phyloP scores from a whole-genome alignment of 2,329 filamentous ascomycete species.

The Colletotrichum sp. region DNA sequence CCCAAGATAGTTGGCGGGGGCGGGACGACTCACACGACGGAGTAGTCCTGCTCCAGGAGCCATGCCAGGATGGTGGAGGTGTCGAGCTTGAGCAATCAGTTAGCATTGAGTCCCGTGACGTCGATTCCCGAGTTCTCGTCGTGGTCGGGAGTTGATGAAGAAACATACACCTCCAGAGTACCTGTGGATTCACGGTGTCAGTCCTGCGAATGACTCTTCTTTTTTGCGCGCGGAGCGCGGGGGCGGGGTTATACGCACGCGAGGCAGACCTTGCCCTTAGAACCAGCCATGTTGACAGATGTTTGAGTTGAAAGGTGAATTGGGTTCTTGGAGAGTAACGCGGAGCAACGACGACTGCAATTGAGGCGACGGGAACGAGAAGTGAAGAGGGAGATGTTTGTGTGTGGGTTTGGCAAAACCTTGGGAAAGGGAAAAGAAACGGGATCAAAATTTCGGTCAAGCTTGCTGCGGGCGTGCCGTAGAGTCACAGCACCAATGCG shows the following conservation, averaged over 20 bases:
- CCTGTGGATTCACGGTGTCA: background rate
- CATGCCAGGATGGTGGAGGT: constrained; percentile 20
- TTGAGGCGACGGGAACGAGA: background rate
- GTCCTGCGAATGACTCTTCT: background rate
- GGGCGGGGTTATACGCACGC: constrained; percentile 1
- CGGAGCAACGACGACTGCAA: background rate
- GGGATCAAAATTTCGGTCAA: background rate
- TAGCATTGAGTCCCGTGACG: background rate
- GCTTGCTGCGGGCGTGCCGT: background rate
- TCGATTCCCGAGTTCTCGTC: background rate
- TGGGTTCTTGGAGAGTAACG: background rate
- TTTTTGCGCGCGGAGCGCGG: background rate
- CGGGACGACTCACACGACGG: constrained; percentile 5
- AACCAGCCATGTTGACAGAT: constrained; percentile 1
- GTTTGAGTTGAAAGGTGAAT: background rate
- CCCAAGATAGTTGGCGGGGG: background rate
- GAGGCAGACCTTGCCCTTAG: constrained; percentile 10
- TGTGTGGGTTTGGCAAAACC: background rate
- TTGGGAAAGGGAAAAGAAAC: background rate
- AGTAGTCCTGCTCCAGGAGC: constrained; percentile 12
- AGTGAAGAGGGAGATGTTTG: background rate
- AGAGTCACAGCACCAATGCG: background rate
- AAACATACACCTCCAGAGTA: constrained; percentile 11
- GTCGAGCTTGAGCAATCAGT: constrained; percentile 1
- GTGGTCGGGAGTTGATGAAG: background rate